Conservation (phyloP, 1,284 basidiomycete species). For the Cronartium quercuum region DNA sequence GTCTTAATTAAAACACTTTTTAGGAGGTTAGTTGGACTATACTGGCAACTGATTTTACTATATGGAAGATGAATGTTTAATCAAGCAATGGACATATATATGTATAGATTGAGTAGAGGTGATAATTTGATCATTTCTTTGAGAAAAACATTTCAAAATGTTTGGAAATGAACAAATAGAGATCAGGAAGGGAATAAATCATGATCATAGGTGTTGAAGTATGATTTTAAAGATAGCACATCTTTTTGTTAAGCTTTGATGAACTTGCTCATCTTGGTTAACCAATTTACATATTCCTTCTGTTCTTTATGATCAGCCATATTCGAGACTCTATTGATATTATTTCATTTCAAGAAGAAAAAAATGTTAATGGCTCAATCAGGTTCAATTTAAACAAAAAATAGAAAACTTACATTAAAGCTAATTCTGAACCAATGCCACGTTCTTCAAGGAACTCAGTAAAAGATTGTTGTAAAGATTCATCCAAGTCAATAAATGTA, state of each 20-base stretch:
- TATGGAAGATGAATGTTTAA: too few relatives aligned
- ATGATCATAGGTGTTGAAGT: too few relatives aligned
- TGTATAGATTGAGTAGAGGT: too few relatives aligned
- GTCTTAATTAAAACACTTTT: too few relatives aligned
- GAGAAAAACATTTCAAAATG: too few relatives aligned
- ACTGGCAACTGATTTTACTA: too few relatives aligned
- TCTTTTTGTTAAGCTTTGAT: conserved; percentile 33
- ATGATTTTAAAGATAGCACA: too few relatives aligned
- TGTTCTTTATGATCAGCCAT: conserved; percentile 37
- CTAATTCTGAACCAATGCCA: conserved; percentile 31
- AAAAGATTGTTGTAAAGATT: conserved; percentile 23
- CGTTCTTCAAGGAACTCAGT: conserved; percentile 28
- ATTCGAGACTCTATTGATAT: conserved; percentile 1
- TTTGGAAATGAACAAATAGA: too few relatives aligned
- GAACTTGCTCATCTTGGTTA: conserved; percentile 29
- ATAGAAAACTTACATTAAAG: not conserved
- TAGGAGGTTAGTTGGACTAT: too few relatives aligned
- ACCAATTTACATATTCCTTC: conserved; percentile 38
- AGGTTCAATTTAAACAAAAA: not conserved
- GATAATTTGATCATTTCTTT: too few relatives aligned
- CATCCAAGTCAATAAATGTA: conserved; percentile 33
- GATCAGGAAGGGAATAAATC: too few relatives aligned
- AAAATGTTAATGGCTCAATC: not conserved
- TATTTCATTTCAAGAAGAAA: not conserved
- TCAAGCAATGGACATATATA: too few relatives aligned